Percentiles rank a stretch among this genome's conserved stretches.
These are phyloP conservation scores for Malus hybrid DNA, from an alignment of 331 rosid species.

Conservation along the genomic window DNA sequence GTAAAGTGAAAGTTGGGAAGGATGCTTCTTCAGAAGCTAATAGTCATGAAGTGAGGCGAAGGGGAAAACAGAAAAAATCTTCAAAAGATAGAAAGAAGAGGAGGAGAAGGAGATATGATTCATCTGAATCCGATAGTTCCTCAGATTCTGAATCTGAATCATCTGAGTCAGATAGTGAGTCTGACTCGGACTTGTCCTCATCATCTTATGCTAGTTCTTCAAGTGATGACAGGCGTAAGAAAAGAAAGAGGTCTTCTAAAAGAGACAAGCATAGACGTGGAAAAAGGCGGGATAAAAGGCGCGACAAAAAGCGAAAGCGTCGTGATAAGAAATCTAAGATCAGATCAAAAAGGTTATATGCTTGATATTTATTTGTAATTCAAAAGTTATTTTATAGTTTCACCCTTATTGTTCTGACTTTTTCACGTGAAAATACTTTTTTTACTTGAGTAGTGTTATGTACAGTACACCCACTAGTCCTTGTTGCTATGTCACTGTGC, in stretches of 20 bases:
- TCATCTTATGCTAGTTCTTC: conserved; percentile 74
- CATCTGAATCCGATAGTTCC: conserved; percentile 61
- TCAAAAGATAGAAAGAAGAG: conserved; percentile 61
- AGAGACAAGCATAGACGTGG: conserved; percentile 63
- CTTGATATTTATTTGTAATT: not conserved
- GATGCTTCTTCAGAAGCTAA: conserved; percentile 46
- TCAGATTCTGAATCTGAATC: conserved; percentile 70
- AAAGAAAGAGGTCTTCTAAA: conserved; percentile 67
- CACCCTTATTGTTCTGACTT: not conserved
- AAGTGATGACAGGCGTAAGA: conserved; percentile 68
- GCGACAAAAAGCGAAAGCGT: conserved; percentile 53
- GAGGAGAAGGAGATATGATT: conserved; percentile 50
- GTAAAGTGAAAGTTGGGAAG: conserved; percentile 34
- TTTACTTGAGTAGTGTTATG: not conserved
- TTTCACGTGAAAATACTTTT: not conserved
- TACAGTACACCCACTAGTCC: not conserved
- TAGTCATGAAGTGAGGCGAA: conserved; percentile 49
- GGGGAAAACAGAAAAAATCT: conserved; percentile 59
- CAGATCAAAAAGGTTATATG: conserved; percentile 57
- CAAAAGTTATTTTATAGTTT: not conserved
- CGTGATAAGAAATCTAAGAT: conserved; percentile 64
- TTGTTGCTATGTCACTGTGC: too few relatives aligned
- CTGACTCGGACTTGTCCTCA: conserved; percentile 64
- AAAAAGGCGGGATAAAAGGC: conserved; percentile 60
- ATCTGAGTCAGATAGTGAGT: conserved; percentile 76